phyloP scores from a whole-genome alignment of 371 early-diverging fungal genomes.

The Rhizopus sp. region DNA sequence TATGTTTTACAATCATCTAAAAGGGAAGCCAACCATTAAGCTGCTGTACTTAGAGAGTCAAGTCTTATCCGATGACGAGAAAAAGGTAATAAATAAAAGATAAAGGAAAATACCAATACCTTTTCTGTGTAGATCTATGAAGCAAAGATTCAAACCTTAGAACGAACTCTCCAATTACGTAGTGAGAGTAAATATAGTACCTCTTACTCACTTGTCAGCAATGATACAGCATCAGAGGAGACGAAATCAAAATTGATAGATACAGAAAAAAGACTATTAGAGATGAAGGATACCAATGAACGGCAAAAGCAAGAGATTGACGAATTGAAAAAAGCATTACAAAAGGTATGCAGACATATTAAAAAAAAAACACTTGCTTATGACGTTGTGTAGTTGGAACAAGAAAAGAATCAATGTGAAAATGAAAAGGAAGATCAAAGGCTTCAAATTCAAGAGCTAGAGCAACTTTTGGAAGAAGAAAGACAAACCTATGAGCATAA shows the following conservation, averaged over 20 bases:
- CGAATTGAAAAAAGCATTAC: conserved; percentile 7
- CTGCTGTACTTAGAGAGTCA: too few relatives aligned
- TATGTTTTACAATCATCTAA: neutral
- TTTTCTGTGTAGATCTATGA: neutral
- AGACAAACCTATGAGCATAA: conserved; percentile 8
- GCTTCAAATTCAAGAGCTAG: conserved; percentile 22
- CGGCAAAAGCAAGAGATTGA: conserved; percentile 8
- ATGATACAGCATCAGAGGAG: conserved; percentile 1
- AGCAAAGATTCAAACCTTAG: conserved; percentile 1
- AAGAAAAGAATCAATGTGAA: conserved; percentile 4
- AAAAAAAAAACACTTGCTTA: neutral
- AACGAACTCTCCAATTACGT: neutral
- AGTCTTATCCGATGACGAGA: neutral
- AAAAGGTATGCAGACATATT: conserved; percentile 6
- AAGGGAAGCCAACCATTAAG: too few relatives aligned
- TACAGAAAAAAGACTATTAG: conserved; percentile 6
- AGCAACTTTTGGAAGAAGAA: conserved; percentile 6
- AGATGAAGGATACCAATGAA: conserved; percentile 8
- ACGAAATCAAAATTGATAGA: conserved; percentile 4
- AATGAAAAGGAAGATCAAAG: conserved; percentile 35
- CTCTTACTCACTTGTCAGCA: neutral
- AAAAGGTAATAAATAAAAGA: neutral
- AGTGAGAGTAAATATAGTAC: neutral
- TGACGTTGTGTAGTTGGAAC: conserved; percentile 1
- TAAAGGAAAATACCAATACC: neutral